These are phyloP conservation scores for Anisodus acutangulus DNA, from an alignment of 257 asterid genomes.

Conservation along the genomic window DNA sequence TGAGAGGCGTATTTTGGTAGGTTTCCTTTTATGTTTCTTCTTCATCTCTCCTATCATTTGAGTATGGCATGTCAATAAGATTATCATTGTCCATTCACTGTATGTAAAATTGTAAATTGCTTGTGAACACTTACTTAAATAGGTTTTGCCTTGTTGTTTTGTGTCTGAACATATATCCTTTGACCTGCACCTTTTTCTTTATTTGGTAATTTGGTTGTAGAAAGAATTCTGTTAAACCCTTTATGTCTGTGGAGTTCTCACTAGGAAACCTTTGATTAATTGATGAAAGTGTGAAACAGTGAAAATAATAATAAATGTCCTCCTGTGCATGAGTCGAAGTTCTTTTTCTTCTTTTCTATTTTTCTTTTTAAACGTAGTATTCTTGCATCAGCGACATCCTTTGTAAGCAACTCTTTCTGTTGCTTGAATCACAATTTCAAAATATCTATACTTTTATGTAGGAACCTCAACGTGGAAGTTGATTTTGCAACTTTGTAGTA, in stretches of 20 bases:
- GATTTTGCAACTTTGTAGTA: not conserved
- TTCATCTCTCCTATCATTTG: not conserved
- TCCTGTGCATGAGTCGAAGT: constrained; percentile 18
- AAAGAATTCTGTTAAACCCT: constrained; percentile 21
- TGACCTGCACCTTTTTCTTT: constrained; percentile 4
- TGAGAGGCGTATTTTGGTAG: constrained; percentile 88
- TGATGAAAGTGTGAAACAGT: not conserved
- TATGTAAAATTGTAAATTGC: not conserved
- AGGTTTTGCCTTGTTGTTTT: not conserved
- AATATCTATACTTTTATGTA: not conserved
- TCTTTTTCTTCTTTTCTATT: not conserved
- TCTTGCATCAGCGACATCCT: not conserved
- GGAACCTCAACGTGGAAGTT: constrained; percentile 24
- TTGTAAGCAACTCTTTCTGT: constrained; percentile 3
- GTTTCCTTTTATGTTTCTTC: constrained; percentile 32
- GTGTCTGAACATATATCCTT: constrained; percentile 1
- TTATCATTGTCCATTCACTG: not conserved
- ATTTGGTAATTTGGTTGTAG: not conserved
- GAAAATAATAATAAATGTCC: not conserved
- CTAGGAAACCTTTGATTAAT: not conserved
- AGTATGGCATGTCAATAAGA: not conserved
- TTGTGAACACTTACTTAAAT: not conserved
- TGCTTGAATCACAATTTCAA: constrained; percentile 1
- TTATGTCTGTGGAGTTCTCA: not conserved
- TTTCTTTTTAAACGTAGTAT: not conserved